Percentiles rank a stretch among this genome's conserved stretches.
These are phyloP conservation scores for Lipomyces orientalis DNA, from an alignment of 805 yeast genomes.

Conservation along the genomic window DNA sequence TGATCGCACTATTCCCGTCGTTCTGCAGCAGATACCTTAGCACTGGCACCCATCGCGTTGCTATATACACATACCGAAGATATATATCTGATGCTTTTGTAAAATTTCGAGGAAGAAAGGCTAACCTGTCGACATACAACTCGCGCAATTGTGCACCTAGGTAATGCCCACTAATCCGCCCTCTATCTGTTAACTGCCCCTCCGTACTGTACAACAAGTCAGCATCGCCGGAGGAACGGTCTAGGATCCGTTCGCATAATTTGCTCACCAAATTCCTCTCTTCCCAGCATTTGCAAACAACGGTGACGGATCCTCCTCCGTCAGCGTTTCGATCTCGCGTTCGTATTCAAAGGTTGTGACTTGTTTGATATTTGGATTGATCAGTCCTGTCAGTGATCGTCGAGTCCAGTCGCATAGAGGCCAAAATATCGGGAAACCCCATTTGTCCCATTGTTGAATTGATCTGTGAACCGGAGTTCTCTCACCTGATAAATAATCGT, in stretches of 20 bases:
- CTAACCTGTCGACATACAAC: slow-evolving; percentile 32
- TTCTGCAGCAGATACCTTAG: slow-evolving; percentile 2
- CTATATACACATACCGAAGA: slow-evolving; percentile 13
- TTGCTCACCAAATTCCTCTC: slow-evolving; percentile 21
- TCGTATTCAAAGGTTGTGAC: slow-evolving; percentile 30
- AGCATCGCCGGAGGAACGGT: not conserved
- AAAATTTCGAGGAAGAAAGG: slow-evolving; percentile 30
- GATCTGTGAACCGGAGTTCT: slow-evolving; percentile 31
- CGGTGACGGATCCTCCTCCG: slow-evolving; percentile 9
- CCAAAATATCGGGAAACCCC: slow-evolving; percentile 38
- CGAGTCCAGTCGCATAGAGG: slow-evolving; percentile 34
- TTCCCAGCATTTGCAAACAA: slow-evolving; percentile 28
- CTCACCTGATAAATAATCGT: slow-evolving; percentile 23
- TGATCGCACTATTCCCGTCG: slow-evolving; percentile 36
- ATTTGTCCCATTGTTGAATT: slow-evolving; percentile 33
- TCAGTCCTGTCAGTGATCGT: slow-evolving; percentile 28
- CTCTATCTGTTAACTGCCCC: slow-evolving; percentile 37
- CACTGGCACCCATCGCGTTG: not conserved
- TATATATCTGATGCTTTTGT: slow-evolving; percentile 26
- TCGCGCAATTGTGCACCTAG: slow-evolving; percentile 35
- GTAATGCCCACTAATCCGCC: slow-evolving; percentile 28
- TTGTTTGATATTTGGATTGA: slow-evolving; percentile 19
- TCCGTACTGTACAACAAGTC: slow-evolving; percentile 15
- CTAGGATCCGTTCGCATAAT: not conserved
- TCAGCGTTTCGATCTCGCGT: slow-evolving; percentile 33